Evolutionary conservation across 345 rosid species (phyloP).

Genomic region (Noccaea caerulescens): DNA sequence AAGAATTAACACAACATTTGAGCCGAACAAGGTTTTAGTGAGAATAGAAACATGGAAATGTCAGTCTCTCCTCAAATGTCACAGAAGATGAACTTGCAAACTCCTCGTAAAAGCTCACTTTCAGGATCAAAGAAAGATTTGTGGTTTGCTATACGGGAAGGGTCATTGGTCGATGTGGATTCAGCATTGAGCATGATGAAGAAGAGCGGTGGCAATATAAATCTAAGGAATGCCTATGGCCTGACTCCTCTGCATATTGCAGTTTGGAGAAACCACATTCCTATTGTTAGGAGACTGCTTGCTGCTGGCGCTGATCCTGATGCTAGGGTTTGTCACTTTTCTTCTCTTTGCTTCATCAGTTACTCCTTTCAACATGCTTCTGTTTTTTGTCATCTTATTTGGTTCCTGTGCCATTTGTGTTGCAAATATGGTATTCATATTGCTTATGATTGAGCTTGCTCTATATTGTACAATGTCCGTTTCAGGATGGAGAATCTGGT

Average conservation of each 20-base stretch:
- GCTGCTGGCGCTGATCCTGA: conserved; percentile 97
- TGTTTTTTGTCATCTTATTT: neutral
- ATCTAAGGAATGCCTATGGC: conserved; percentile 75
- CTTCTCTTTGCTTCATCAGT: conserved; percentile 9
- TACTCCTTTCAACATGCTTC: conserved; percentile 3
- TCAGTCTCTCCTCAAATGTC: conserved; percentile 58
- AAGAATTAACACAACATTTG: conserved; percentile 17
- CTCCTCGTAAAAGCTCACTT: conserved; percentile 53
- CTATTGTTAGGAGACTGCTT: conserved; percentile 83
- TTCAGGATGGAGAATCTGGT: conserved; percentile 99
- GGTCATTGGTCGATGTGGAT: conserved; percentile 85
- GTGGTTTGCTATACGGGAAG: conserved; percentile 77
- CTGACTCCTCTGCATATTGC: conserved; percentile 91
- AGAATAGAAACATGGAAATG: conserved; percentile 52
- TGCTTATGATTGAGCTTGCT: conserved; percentile 9
- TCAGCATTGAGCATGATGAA: conserved; percentile 63
- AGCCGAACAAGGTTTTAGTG: conserved; percentile 13
- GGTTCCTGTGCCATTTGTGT: neutral
- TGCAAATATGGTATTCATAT: neutral
- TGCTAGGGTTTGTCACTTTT: conserved; percentile 76
- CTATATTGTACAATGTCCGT: conserved; percentile 4
- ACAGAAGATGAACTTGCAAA: conserved; percentile 59
- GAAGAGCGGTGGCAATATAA: conserved; percentile 82
- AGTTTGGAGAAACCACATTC: conserved; percentile 93
- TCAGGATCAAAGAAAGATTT: conserved; percentile 64